Evolutionary conservation across 129 eudicot genomes (phyloP).

Genomic region (Silybum marianum): DNA sequence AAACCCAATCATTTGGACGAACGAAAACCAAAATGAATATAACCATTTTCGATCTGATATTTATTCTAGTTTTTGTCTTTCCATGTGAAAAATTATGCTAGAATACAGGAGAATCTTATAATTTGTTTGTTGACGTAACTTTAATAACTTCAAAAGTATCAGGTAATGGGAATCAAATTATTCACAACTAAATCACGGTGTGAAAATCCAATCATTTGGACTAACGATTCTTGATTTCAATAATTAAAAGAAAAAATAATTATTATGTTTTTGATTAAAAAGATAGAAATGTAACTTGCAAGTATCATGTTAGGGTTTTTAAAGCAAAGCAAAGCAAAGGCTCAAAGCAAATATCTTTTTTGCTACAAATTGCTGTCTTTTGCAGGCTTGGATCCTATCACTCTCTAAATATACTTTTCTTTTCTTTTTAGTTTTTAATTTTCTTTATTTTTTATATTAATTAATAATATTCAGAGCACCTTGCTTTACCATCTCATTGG

Average conservation of each 20-base stretch:
- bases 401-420: not conserved
- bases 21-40: not conserved
- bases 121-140: not conserved
- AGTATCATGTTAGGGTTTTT: constrained; percentile 32
- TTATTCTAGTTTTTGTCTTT: not conserved
- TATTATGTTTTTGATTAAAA: constrained; percentile 11
- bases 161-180: not conserved
- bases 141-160: not conserved
- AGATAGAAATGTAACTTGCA: constrained; percentile 42
- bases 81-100: not conserved
- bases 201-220: constrained; percentile 24
- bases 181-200: constrained; percentile 6
- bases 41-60: not conserved
- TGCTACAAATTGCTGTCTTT: constrained; percentile 38
- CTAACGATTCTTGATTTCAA: not conserved
- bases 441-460: not conserved
- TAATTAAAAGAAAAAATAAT: not conserved
- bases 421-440: not conserved
- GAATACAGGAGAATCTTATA: not conserved
- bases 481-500: constrained; percentile 23
- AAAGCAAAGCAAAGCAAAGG: constrained; percentile 46
- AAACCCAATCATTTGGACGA: constrained; percentile 21
- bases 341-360: constrained; percentile 41
- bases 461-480: constrained; percentile 8
- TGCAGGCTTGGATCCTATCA: constrained; percentile 36